Conservation (phyloP, 1,284 basidiomycete genomes). For the Malassezia pachydermatis region DNA sequence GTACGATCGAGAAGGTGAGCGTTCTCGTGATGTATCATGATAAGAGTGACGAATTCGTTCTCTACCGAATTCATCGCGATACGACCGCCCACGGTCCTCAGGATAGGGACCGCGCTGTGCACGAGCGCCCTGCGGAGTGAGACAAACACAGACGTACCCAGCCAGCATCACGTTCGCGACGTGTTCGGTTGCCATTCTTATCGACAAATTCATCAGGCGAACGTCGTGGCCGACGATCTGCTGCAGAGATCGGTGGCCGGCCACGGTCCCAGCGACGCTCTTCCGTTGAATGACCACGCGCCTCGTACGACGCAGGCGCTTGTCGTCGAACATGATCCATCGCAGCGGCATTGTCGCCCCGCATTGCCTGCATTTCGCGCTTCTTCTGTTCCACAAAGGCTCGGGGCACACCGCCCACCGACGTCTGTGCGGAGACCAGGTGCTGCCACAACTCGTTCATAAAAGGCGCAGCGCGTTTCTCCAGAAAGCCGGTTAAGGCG, state of each 20-base stretch:
- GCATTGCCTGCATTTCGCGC: conserved; percentile 69
- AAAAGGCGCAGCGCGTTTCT: conserved; percentile 64
- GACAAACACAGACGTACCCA: conserved; percentile 8
- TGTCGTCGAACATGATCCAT: conserved; percentile 11
- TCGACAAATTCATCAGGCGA: conserved; percentile 10
- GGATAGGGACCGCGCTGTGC: no score
- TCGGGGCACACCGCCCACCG: conserved; percentile 78
- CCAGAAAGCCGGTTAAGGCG: conserved; percentile 78
- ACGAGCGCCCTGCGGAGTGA: conserved; percentile 1
- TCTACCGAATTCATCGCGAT: conserved; percentile 1
- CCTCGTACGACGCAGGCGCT: background rate
- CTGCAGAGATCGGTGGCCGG: conserved; percentile 5
- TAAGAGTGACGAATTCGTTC: no score
- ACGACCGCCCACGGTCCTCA: background rate
- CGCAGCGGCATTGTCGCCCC: background rate
- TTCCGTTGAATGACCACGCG: background rate
- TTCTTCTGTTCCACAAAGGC: conserved; percentile 93
- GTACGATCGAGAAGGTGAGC: background rate
- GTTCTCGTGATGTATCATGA: no score
- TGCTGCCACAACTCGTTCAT: conserved; percentile 82
- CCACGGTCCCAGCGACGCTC: conserved; percentile 17
- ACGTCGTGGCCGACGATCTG: conserved; percentile 1
- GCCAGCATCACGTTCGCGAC: conserved; percentile 13
- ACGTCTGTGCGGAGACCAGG: conserved; percentile 76
- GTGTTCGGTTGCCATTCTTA: conserved; percentile 9